A percentile compares a stretch with the other conserved stretches of the same genome.
These are phyloP conservation scores for Backusella parvicylindrica DNA, from an alignment of 192 early-diverging fungal species.

Conservation along the genomic window DNA sequence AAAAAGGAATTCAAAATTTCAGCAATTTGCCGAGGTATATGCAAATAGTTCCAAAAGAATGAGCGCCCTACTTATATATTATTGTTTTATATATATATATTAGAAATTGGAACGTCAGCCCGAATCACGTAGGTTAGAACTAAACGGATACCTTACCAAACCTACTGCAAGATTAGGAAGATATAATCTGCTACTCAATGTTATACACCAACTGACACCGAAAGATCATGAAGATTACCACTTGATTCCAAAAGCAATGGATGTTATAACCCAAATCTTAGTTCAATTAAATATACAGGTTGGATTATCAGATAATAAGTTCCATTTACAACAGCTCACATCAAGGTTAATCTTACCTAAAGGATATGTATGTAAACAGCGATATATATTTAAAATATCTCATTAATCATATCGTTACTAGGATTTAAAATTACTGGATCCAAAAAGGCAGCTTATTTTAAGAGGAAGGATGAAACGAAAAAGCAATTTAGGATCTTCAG, in stretches of 20 bases:
- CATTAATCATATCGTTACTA: constrained; percentile 19
- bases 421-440: constrained; percentile 72
- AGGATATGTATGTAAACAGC: not conserved
- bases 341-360: constrained; percentile 55
- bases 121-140: constrained; percentile 74
- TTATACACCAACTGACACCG: constrained; percentile 5
- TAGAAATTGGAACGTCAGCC: constrained; percentile 68
- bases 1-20: constrained; percentile 58
- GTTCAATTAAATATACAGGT: constrained; percentile 1
- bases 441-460: constrained; percentile 68
- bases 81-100: no score
- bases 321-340: constrained; percentile 42
- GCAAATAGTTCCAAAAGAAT: constrained; percentile 14
- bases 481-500: constrained; percentile 37
- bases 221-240: not conserved
- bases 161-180: constrained; percentile 78
- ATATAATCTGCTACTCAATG: constrained; percentile 4
- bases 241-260: not conserved
- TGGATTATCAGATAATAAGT: not conserved
- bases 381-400: not conserved
- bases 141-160: constrained; percentile 83
- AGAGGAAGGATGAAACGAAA: constrained; percentile 78
- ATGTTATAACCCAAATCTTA: not conserved
- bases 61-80: constrained; percentile 38
- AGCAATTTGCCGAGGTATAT: constrained; percentile 64